Evolutionary conservation across 2,329 filamentous ascomycete species (phyloP).

Genomic region (Monilinia polystroma): DNA sequence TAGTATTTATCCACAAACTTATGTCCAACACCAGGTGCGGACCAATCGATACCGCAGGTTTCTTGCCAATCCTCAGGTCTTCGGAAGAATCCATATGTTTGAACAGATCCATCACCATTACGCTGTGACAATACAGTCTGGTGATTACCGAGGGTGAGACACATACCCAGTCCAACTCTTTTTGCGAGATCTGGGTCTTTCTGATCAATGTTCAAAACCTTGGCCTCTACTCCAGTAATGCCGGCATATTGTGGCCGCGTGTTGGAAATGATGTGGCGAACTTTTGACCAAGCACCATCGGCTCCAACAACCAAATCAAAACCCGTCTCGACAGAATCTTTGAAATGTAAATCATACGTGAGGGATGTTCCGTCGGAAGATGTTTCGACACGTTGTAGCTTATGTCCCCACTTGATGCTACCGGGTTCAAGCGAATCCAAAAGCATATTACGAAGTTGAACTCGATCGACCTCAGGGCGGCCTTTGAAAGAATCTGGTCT

Average conservation of each 20-base stretch:
- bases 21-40: conserved; percentile 5
- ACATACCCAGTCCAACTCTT: conserved; percentile 16
- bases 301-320: conserved; percentile 44
- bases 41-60: conserved; percentile 17
- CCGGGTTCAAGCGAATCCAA: conserved; percentile 31
- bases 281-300: conserved; percentile 44
- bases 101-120: conserved; percentile 18
- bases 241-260: conserved; percentile 25
- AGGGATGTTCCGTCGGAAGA: conserved; percentile 28
- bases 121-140: conserved; percentile 15
- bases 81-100: conserved; percentile 19
- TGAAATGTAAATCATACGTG: conserved; percentile 13
- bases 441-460: conserved; percentile 34
- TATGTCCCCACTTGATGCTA: conserved; percentile 34
- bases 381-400: conserved; percentile 30
- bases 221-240: conserved; percentile 25
- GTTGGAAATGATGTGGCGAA: conserved; percentile 38
- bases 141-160: conserved; percentile 14
- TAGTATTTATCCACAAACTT: conserved; percentile 20
- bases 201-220: conserved; percentile 22
- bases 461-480: conserved; percentile 35
- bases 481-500: conserved; percentile 21
- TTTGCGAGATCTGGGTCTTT: conserved; percentile 25
- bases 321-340: conserved; percentile 25
- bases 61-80: conserved; percentile 17